Base-by-base conservation (phyloP, 2,329 filamentous ascomycete genomes). In the Furcasterigmium sp. region DNA sequence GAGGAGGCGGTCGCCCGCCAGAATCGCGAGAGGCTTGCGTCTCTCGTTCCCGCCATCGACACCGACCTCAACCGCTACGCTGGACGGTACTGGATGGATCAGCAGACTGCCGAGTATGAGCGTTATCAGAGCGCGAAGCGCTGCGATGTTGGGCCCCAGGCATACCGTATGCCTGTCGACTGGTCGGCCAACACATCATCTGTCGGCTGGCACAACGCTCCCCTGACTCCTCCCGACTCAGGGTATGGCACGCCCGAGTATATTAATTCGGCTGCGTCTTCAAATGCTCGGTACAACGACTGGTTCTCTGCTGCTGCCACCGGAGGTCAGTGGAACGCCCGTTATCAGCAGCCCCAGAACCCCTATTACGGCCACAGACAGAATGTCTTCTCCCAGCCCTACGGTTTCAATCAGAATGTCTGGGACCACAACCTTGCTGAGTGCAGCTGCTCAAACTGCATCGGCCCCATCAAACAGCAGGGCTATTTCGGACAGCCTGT, bases 161-260 rank as follows among this genome's bases (percentile, higher is more conserved):
- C 39, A 29, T 78, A 73, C 51, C 67, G 67, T 11, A 29, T 45
- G 37, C 30, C 37, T 20, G 41, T 43, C 25, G 51, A 47, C 23
- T 54, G 52, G 52, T 37, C 40, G 4, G 18, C 30, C 11, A 25
- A 20, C 18, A 34, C 37, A 5, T 34, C 36, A 11, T 30, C 25
- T 14, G 29, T 37, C 13, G 36, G 37, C 5, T 51, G 49, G 47
- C 51, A 54, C 7, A 46, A 60, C 11, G 69, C 70, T 38, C 75
- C 75, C 7, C 60, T 80, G 44, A 80, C 78, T 0, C 78, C 78
- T 3, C 78, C 78, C 1, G 78, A 81, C 49, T 81, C 78, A 17
- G 78, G 78, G 6, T 81, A 81, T 44, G 76, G 76, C 35, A 82
- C 77, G 1, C 78, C 78, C 5, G 77, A 81, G 51, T 78, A 80